A percentile compares a stretch with the other conserved stretches of the same genome.
phyloP scores from a whole-genome alignment of 495 filamentous ascomycete genomes.

The Hyaloscypha finlandica region DNA sequence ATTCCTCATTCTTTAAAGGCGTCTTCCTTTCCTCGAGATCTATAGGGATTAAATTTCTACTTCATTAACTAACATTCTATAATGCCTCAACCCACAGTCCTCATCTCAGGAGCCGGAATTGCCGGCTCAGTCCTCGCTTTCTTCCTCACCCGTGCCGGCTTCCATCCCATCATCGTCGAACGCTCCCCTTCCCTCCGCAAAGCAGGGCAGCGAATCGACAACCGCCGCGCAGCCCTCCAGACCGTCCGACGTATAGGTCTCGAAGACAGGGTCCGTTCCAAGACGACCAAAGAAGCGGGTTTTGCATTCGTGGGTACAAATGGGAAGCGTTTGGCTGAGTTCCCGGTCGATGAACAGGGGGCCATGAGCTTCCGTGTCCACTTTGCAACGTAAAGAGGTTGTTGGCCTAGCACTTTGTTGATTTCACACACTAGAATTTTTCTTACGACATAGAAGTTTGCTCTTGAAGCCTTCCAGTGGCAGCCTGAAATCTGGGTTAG shows the following conservation, averaged over 20 bases:
- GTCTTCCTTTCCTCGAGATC: too few species aligned
- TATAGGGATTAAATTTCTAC: too few species aligned
- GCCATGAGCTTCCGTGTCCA: constrained; percentile 45
- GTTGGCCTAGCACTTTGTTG: too few species aligned
- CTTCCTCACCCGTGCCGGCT: constrained; percentile 51
- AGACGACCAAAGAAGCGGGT: constrained; percentile 44
- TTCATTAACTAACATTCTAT: not conserved
- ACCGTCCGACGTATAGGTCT: constrained; percentile 55
- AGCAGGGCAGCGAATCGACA: constrained; percentile 54
- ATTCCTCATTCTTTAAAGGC: too few species aligned
- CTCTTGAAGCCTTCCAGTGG: too few species aligned
- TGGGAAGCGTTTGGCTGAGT: constrained; percentile 40
- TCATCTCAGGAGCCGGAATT: constrained; percentile 33
- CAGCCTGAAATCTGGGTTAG: too few species aligned
- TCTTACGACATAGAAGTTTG: too few species aligned
- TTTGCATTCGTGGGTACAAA: constrained; percentile 43
- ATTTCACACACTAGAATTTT: too few species aligned
- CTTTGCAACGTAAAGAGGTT: too few species aligned
- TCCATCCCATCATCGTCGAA: constrained; percentile 53
- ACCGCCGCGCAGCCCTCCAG: constrained; percentile 48
- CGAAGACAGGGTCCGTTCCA: constrained; percentile 45
- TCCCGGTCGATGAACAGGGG: constrained; percentile 39
- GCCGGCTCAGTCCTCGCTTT: constrained; percentile 51
- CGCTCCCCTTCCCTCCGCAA: constrained; percentile 46
- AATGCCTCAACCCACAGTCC: constrained; percentile 8